Conservation (phyloP, 2,329 filamentous ascomycete genomes). For the Penicillium psychrosexuale region DNA sequence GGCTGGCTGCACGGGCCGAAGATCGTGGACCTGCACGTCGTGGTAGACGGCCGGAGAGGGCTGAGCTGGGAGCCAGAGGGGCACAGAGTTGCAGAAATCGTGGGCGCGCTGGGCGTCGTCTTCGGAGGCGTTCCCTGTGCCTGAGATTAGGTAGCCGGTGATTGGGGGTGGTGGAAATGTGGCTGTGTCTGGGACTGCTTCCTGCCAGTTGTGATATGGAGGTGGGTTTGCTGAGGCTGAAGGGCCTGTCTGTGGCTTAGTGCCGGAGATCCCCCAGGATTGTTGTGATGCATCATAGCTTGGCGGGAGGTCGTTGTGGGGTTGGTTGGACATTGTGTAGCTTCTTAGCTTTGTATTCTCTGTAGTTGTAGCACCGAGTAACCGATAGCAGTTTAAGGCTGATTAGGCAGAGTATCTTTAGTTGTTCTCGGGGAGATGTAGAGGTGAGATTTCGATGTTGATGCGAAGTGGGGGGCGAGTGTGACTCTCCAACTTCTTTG, state of each 20-base stretch:
- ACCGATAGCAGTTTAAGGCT: neutral
- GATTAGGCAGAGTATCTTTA: neutral
- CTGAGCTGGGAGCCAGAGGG: constrained; percentile 50
- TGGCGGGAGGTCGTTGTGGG: constrained; percentile 6
- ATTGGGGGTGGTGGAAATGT: constrained; percentile 60
- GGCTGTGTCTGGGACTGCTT: constrained; percentile 56
- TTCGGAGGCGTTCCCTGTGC: constrained; percentile 55
- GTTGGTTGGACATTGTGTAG: neutral
- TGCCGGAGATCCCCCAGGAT: neutral
- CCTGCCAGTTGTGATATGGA: constrained; percentile 61
- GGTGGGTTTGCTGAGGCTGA: constrained; percentile 40
- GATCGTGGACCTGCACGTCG: constrained; percentile 44
- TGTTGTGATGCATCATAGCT: constrained; percentile 7
- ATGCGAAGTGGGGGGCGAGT: neutral
- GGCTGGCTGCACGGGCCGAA: constrained; percentile 45
- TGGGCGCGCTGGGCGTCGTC: constrained; percentile 57
- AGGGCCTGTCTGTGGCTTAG: neutral
- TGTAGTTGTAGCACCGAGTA: neutral
- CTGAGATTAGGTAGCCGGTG: constrained; percentile 52
- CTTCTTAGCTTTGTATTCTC: neutral
- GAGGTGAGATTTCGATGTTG: neutral
- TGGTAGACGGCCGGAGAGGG: constrained; percentile 44
- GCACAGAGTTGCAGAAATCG: constrained; percentile 52
- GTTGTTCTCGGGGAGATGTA: neutral
- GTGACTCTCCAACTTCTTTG: neutral